A percentile compares a stretch with the other conserved stretches of the same genome.
Evolutionary conservation across 208 protist genomes (phyloP).

Genomic region (Leishmania arabica): DNA sequence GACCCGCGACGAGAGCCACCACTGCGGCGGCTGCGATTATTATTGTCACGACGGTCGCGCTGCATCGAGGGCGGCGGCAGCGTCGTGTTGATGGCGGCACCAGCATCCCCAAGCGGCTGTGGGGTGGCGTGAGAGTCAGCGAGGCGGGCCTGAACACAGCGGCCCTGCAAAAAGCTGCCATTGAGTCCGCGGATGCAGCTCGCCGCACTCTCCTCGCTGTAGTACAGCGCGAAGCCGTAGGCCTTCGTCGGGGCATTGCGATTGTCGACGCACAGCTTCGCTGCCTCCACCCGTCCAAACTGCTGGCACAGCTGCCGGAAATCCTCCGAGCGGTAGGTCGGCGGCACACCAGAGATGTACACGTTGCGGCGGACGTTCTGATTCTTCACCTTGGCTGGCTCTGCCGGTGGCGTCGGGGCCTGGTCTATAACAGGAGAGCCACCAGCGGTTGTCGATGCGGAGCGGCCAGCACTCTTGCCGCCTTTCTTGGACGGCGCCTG

Average conservation of each 20-base stretch:
- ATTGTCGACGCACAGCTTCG: constrained; percentile 65
- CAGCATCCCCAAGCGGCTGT: constrained; percentile 37
- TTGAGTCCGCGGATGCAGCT: constrained; percentile 59
- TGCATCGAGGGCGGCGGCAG: constrained; percentile 13
- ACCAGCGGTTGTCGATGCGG: background rate
- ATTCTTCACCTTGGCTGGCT: constrained; percentile 14
- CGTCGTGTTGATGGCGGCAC: constrained; percentile 20
- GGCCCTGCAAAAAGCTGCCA: constrained; percentile 39
- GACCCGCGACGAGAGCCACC: constrained; percentile 6
- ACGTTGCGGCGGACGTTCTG: constrained; percentile 67
- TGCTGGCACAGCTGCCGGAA: constrained; percentile 65
- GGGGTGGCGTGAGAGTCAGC: constrained; percentile 64
- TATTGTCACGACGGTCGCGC: constrained; percentile 7
- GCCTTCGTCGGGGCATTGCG: constrained; percentile 58
- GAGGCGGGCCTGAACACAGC: constrained; percentile 60
- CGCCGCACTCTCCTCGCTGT: constrained; percentile 52
- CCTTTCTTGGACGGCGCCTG: background rate
- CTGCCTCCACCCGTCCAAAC: constrained; percentile 68
- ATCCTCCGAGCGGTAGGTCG: constrained; percentile 43
- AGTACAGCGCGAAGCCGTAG: constrained; percentile 77
- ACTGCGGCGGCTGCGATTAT: constrained; percentile 11
- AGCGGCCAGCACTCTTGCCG: background rate
- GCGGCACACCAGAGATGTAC: constrained; percentile 69
- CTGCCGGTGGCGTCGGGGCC: background rate
- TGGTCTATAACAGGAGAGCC: background rate